phyloP scores from a whole-genome alignment of 352 stramenopile species.

The Globisporangium rhizosaccharum region DNA sequence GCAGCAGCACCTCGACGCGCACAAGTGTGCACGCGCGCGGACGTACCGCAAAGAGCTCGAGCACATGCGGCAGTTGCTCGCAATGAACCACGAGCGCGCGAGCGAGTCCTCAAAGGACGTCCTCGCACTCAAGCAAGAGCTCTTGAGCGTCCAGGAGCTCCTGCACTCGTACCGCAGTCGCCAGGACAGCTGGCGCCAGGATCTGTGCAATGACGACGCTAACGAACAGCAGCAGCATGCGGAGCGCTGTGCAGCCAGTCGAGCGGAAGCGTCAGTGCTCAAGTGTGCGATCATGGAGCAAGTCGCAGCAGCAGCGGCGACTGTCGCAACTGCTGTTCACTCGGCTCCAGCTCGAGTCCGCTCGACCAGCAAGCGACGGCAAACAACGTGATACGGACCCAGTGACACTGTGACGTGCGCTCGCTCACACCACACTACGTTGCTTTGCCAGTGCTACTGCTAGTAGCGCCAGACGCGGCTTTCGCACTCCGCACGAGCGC shows the following conservation, averaged over 20 bases:
- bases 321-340: not conserved
- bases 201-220: conserved; percentile 7
- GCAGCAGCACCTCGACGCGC: conserved; percentile 4
- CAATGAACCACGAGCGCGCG: conserved; percentile 38
- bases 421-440: too few relatives aligned
- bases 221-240: conserved; percentile 15
- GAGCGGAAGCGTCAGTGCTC: conserved; percentile 28
- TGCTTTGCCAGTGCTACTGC: conserved; percentile 3
- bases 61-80: conserved; percentile 41
- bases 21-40: conserved; percentile 13
- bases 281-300: conserved; percentile 43
- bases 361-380: not conserved
- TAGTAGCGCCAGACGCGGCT: too few relatives aligned
- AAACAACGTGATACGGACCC: conserved; percentile 1
- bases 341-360: not conserved
- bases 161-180: conserved; percentile 26
- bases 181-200: conserved; percentile 2
- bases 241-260: conserved; percentile 14
- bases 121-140: conserved; percentile 40
- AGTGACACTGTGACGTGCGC: too few relatives aligned
- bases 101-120: conserved; percentile 45
- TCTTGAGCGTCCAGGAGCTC: conserved; percentile 39
- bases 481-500: conserved; percentile 16
- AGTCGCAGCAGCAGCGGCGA: conserved; percentile 11
- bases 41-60: conserved; percentile 32